Percentiles rank a stretch among this genome's conserved stretches.
These are phyloP conservation scores for Candida ortonii DNA, from an alignment of 805 yeast species.

Conservation along the genomic window DNA sequence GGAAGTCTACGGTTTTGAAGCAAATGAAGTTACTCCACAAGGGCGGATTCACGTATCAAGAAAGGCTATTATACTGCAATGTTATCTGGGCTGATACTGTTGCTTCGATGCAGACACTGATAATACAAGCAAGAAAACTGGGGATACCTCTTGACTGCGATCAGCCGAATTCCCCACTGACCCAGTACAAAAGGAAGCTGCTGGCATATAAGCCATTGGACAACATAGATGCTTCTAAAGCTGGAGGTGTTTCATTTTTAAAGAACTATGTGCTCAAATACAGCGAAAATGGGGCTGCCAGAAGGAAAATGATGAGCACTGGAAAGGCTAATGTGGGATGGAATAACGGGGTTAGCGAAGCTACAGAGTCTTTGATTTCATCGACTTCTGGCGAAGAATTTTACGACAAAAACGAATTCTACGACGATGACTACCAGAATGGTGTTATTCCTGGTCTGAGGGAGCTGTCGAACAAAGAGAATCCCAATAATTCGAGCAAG, in stretches of 20 bases:
- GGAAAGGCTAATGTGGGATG: slow-evolving; percentile 44
- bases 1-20: slow-evolving; percentile 88
- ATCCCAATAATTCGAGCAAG: slow-evolving; percentile 28
- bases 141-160: slow-evolving; percentile 69
- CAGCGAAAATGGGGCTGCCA: slow-evolving; percentile 50
- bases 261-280: slow-evolving; percentile 64
- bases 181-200: slow-evolving; percentile 45
- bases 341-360: slow-evolving; percentile 22
- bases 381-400: slow-evolving; percentile 1
- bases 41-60: slow-evolving; percentile 78
- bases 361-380: slow-evolving; percentile 1
- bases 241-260: slow-evolving; percentile 63
- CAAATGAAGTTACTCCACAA: slow-evolving; percentile 85
- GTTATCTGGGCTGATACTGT: slow-evolving; percentile 93
- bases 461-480: slow-evolving; percentile 13
- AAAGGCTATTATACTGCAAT: slow-evolving; percentile 74
- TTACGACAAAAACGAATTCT: slow-evolving; percentile 4
- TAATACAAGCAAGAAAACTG: slow-evolving; percentile 69
- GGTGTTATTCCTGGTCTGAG: slow-evolving; percentile 14
- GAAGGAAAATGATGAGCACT: slow-evolving; percentile 52
- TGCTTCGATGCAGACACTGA: slow-evolving; percentile 74
- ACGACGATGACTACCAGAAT: slow-evolving; percentile 19
- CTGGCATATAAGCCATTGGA: slow-evolving; percentile 57
- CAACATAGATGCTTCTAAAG: slow-evolving; percentile 60
- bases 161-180: slow-evolving; percentile 45